A percentile compares a stretch with the other conserved stretches of the same genome.
Conservation (phyloP, 1,139 yeast species). For the Geotrichum candidum region DNA sequence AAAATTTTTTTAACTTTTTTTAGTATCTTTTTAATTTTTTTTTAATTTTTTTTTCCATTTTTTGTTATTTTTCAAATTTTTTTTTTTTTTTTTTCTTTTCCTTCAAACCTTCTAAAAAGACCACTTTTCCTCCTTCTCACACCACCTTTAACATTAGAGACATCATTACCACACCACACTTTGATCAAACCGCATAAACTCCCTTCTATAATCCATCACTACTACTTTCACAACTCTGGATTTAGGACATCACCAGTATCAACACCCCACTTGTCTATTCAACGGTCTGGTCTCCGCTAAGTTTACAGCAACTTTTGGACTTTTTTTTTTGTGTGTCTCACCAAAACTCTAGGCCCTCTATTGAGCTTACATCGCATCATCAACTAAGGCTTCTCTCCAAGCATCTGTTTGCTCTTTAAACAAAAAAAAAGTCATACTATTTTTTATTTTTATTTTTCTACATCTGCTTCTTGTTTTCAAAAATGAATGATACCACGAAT, state of each 20-base stretch:
- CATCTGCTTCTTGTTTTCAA: background rate
- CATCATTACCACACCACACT: background rate
- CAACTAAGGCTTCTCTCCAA: too few species aligned
- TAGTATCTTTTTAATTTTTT: background rate
- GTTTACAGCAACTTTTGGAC: background rate
- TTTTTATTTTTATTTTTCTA: background rate
- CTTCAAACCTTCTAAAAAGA: background rate
- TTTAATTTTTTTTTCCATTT: background rate
- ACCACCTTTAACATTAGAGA: background rate
- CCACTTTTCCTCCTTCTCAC: background rate
- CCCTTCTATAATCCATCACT: background rate
- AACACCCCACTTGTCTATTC: background rate
- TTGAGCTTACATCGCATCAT: too few species aligned
- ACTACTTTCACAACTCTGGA: background rate
- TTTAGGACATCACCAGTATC: background rate
- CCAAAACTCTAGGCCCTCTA: too few species aligned
- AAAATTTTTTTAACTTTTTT: too few species aligned
- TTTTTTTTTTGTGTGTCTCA: background rate
- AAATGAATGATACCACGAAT: slow-evolving; percentile 11
- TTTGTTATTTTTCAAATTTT: background rate
- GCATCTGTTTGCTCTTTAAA: too few species aligned
- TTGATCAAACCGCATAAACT: background rate
- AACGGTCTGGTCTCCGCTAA: background rate
- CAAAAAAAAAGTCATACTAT: background rate
- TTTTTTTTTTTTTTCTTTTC: background rate